Conservation (phyloP, 352 stramenopile species). For the Thraustochytrium sp. region DNA sequence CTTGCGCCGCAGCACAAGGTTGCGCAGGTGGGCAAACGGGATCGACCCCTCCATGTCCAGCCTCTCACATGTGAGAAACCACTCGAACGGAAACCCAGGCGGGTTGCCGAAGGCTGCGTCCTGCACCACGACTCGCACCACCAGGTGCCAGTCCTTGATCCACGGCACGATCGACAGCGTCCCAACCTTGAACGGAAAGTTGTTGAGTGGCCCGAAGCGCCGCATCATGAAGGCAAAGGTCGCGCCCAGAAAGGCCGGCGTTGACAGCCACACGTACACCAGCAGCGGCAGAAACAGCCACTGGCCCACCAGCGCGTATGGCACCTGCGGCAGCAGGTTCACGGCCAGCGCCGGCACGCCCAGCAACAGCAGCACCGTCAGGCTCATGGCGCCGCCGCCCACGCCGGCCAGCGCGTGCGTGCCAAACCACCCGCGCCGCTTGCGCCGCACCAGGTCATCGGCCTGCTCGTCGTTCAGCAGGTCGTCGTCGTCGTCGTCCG, state of each 20-base stretch:
- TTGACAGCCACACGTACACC: background rate
- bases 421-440: background rate
- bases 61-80: background rate
- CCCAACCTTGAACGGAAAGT: constrained; percentile 28
- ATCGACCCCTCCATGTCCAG: constrained; percentile 32
- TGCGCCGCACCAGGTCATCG: background rate
- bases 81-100: constrained; percentile 42
- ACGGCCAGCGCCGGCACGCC: background rate
- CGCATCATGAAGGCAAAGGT: constrained; percentile 28
- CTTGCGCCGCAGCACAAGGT: constrained; percentile 1
- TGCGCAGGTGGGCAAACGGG: constrained; percentile 2
- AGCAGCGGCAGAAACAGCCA: constrained; percentile 25
- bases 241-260: background rate
- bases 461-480: background rate
- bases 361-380: background rate
- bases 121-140: constrained; percentile 29
- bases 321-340: background rate
- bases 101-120: constrained; percentile 42
- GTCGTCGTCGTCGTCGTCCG: background rate
- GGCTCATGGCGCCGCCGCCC: constrained; percentile 14
- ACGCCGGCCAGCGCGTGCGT: background rate
- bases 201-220: constrained; percentile 33
- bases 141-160: constrained; percentile 39
- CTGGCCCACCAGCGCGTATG: background rate
- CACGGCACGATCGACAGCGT: constrained; percentile 10